A percentile compares a stretch with the other conserved stretches of the same genome.
These are phyloP conservation scores for Dendrocalamus sinicus DNA, from an alignment of 176 grass and related monocot species.

Conservation along the genomic window DNA sequence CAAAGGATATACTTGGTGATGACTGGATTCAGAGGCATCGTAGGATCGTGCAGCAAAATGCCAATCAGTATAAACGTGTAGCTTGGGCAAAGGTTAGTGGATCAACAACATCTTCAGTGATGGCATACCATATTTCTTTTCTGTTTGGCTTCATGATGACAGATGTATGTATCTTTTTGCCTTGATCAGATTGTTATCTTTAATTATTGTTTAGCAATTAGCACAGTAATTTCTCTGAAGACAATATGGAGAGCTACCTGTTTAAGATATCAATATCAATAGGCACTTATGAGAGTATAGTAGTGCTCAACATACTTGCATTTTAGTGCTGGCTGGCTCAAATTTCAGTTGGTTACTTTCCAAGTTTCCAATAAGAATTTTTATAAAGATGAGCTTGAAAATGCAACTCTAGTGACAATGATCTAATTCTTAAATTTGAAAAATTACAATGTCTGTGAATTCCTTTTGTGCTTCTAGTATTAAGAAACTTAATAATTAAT, in stretches of 20 bases:
- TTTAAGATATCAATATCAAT: slow-evolving; percentile 12
- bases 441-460: background rate
- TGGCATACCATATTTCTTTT: slow-evolving; percentile 13
- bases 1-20: slow-evolving; percentile 97
- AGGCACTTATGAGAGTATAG: background rate
- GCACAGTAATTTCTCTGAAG: slow-evolving; percentile 29
- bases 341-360: slow-evolving; percentile 4
- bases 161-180: background rate
- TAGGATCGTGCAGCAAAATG: slow-evolving; percentile 97
- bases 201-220: background rate
- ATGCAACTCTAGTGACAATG: background rate
- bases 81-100: slow-evolving; percentile 94
- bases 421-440: background rate
- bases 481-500: background rate
- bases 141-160: slow-evolving; percentile 7
- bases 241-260: background rate
- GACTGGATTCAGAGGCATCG: slow-evolving; percentile 98
- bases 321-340: background rate
- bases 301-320: background rate
- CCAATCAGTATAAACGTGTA: slow-evolving; percentile 92
- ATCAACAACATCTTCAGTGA: background rate
- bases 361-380: slow-evolving; percentile 6
- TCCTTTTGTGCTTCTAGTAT: background rate
- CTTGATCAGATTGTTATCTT: background rate
- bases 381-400: background rate